Evolutionary conservation across 2,329 filamentous ascomycete genomes (phyloP).

Genomic region (Camillea tinctor): DNA sequence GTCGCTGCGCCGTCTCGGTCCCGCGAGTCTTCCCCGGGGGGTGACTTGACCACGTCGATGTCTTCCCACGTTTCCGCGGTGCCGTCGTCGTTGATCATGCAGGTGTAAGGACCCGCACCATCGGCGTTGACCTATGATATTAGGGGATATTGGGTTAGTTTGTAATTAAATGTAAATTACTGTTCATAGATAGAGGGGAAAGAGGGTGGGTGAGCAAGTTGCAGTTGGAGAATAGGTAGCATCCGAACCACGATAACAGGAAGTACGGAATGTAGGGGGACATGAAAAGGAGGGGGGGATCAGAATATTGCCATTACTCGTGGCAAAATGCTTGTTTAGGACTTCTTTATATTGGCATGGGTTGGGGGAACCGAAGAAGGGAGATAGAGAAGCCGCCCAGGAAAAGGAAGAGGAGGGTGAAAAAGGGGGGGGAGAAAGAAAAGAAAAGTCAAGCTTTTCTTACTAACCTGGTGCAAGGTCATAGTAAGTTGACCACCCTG

Average conservation of each 20-base stretch:
- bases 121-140: slow-evolving; percentile 54
- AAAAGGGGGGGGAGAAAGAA: too few relatives aligned
- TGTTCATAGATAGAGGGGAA: too few relatives aligned
- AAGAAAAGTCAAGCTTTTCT: background rate
- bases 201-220: too few relatives aligned
- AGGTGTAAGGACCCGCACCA: slow-evolving; percentile 64
- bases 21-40: slow-evolving; percentile 50
- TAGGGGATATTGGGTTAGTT: too few relatives aligned
- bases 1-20: slow-evolving; percentile 41
- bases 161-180: too few relatives aligned
- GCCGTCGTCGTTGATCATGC: slow-evolving; percentile 62
- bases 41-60: slow-evolving; percentile 54
- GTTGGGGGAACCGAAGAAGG: background rate
- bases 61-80: slow-evolving; percentile 53
- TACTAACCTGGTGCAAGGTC: slow-evolving; percentile 57
- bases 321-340: background rate
- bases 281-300: too few relatives aligned
- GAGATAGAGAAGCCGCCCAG: too few relatives aligned
- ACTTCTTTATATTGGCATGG: background rate
- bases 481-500: slow-evolving; percentile 57
- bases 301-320: background rate
- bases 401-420: background rate
- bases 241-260: background rate
- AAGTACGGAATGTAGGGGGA: background rate
- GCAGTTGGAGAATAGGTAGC: background rate